Evolutionary conservation across 441 rosid genomes (phyloP).

Genomic region (Populus hybrid): DNA sequence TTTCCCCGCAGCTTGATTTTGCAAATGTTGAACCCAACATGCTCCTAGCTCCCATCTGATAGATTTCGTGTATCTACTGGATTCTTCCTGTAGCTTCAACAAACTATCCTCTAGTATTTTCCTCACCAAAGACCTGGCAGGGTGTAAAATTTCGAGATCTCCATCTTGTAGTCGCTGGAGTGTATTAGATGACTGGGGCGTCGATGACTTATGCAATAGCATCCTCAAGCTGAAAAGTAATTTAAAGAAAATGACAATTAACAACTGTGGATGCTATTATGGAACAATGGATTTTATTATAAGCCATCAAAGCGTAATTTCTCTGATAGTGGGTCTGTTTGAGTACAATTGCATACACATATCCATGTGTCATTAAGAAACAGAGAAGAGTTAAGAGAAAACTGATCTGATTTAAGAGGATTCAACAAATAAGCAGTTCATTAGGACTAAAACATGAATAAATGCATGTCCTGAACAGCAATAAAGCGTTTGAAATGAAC

Average conservation of each 20-base stretch:
- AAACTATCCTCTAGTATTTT: constrained; percentile 47
- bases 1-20: constrained; percentile 64
- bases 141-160: constrained; percentile 30
- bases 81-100: constrained; percentile 41
- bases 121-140: constrained; percentile 36
- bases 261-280: constrained; percentile 8
- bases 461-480: constrained; percentile 3
- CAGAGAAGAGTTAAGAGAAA: not conserved
- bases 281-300: not conserved
- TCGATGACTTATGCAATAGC: constrained; percentile 46
- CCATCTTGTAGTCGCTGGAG: constrained; percentile 59
- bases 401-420: not conserved
- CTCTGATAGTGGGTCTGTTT: not conserved
- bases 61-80: constrained; percentile 28
- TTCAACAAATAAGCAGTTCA: constrained; percentile 8
- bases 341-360: not conserved
- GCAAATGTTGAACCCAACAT: constrained; percentile 71
- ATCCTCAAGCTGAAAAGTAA: constrained; percentile 48
- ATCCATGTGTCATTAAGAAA: constrained; percentile 4
- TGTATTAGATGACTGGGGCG: constrained; percentile 30
- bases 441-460: not conserved
- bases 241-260: constrained; percentile 19
- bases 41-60: constrained; percentile 76
- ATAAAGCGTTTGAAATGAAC: constrained; percentile 16
- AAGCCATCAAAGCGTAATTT: constrained; percentile 1